These are phyloP conservation scores for Colletotrichum lindemuthianum DNA, from an alignment of 2,329 filamentous ascomycete genomes.

Conservation along the genomic window DNA sequence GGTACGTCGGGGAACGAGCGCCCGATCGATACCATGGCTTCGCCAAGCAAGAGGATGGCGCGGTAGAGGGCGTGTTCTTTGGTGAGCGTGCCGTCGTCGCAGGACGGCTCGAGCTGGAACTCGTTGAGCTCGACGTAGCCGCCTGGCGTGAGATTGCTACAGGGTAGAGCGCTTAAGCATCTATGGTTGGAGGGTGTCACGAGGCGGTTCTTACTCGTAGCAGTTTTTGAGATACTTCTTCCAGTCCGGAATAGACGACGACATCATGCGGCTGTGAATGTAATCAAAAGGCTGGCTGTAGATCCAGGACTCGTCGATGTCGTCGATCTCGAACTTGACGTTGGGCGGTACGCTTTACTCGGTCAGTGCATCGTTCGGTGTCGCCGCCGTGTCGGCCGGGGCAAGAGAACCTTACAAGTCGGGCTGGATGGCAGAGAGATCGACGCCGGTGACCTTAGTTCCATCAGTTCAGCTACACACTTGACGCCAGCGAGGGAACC, in stretches of 20 bases:
- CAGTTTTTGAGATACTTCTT: slow-evolving; percentile 36
- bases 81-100: slow-evolving; percentile 41
- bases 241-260: slow-evolving; percentile 60
- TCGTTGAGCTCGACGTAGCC: slow-evolving; percentile 50
- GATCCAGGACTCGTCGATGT: slow-evolving; percentile 63
- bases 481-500: not conserved
- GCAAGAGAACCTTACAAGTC: not conserved
- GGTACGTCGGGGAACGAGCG: slow-evolving; percentile 39
- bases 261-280: slow-evolving; percentile 63
- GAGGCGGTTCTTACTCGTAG: no score
- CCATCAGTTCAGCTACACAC: not conserved
- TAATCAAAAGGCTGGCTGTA: slow-evolving; percentile 61
- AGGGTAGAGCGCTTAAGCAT: no score
- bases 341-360: slow-evolving; percentile 59
- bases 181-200: no score
- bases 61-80: slow-evolving; percentile 36
- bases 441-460: not conserved
- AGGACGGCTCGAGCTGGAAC: slow-evolving; percentile 42
- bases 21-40: slow-evolving; percentile 40
- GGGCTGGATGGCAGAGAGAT: not conserved
- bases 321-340: slow-evolving; percentile 64
- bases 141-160: slow-evolving; percentile 48
- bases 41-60: slow-evolving; percentile 43
- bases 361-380: no score
- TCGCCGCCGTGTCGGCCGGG: not conserved